These are phyloP conservation scores for Cladosporium oxysporum DNA, from an alignment of 2,329 filamentous ascomycete species.

Conservation along the genomic window DNA sequence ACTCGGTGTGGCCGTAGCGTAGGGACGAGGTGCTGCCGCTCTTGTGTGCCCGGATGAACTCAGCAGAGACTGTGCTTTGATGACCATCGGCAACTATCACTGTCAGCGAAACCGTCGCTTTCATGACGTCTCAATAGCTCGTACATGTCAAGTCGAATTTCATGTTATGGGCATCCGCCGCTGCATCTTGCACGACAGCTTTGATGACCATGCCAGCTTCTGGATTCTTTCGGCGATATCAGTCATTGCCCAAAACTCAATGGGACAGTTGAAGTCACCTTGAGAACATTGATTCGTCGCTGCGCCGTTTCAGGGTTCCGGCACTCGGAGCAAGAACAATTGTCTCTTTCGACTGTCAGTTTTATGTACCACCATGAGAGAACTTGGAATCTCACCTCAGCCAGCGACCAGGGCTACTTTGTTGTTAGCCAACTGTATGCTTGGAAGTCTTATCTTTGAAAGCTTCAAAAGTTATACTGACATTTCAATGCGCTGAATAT, in stretches of 20 bases:
- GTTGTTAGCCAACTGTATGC: constrained; percentile 2
- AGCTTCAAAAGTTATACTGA: background rate
- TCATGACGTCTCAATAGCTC: background rate
- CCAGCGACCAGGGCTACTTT: constrained; percentile 26
- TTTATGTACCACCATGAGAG: background rate
- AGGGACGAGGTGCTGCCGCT: background rate
- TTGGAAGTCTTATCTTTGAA: no score
- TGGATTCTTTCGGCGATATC: constrained; percentile 22
- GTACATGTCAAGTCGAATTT: constrained; percentile 26
- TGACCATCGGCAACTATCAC: constrained; percentile 29
- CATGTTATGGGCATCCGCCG: constrained; percentile 15
- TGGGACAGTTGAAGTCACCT: constrained; percentile 19
- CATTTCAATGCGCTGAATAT: background rate
- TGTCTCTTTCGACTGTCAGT: constrained; percentile 27
- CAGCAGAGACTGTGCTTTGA: constrained; percentile 23
- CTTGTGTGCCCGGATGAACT: background rate
- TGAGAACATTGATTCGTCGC: constrained; percentile 36
- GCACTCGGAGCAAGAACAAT: constrained; percentile 33
- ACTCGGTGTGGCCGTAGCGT: constrained; percentile 22
- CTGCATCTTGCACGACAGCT: background rate
- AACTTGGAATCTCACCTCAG: constrained; percentile 10
- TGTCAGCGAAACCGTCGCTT: constrained; percentile 14
- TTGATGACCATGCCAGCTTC: constrained; percentile 22
- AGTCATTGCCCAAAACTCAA: background rate
- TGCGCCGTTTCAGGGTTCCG: constrained; percentile 35